These are phyloP conservation scores for Komagataella kurtzmanii DNA, from an alignment of 805 yeast genomes.

Conservation along the genomic window DNA sequence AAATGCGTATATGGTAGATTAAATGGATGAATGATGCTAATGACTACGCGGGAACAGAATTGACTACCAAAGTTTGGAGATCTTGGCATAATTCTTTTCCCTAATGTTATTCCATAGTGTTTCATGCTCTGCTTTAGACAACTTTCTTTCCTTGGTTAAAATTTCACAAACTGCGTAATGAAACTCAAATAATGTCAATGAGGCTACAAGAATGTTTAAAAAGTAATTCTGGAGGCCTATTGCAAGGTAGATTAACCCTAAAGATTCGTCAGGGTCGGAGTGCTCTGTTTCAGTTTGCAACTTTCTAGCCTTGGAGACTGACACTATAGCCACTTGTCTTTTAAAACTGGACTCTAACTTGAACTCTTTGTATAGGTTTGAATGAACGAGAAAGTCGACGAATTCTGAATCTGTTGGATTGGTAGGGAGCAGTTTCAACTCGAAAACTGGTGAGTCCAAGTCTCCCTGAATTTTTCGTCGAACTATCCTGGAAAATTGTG, in stretches of 20 bases:
- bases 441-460: not conserved
- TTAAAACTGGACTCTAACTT: constrained; percentile 29
- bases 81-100: constrained; percentile 35
- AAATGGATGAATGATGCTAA: not conserved
- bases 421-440: constrained; percentile 3
- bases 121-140: constrained; percentile 27
- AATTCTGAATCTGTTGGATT: constrained; percentile 10
- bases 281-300: constrained; percentile 15
- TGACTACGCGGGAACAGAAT: not conserved
- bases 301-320: constrained; percentile 30
- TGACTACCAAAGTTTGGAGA: constrained; percentile 14
- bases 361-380: constrained; percentile 35
- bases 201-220: constrained; percentile 39
- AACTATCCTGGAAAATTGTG: not conserved
- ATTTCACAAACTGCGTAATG: constrained; percentile 23
- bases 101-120: constrained; percentile 34
- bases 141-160: constrained; percentile 11
- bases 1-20: not conserved
- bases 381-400: constrained; percentile 23
- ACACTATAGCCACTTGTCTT: constrained; percentile 32
- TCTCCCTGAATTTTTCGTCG: not conserved
- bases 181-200: constrained; percentile 38
- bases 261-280: constrained; percentile 2
- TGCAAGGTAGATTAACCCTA: constrained; percentile 8
- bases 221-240: constrained; percentile 35